phyloP scores from a whole-genome alignment of 176 grass and related monocot species.

The Eragrostis nindensis region DNA sequence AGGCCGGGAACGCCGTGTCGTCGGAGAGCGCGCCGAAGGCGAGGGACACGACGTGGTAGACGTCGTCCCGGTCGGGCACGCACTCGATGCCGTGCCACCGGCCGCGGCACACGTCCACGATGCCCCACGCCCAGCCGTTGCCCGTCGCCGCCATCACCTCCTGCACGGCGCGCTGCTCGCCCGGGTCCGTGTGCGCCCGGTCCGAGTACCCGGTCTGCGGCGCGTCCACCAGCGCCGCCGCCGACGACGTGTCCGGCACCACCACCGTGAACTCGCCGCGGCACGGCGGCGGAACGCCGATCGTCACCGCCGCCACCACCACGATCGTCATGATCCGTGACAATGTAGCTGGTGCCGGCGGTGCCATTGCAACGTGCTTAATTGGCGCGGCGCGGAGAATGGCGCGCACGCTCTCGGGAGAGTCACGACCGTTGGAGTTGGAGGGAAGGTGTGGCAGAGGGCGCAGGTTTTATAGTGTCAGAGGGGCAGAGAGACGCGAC shows the following conservation, averaged over 20 bases:
- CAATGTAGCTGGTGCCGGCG: no score
- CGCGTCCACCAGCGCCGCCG: no score
- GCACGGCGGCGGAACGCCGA: no score
- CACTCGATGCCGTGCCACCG: constrained; percentile 99
- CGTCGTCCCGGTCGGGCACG: constrained; percentile 61
- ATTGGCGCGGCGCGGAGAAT: no score
- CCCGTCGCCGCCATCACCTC: constrained; percentile 6
- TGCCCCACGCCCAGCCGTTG: background rate
- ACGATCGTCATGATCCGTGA: no score
- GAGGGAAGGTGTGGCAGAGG: constrained; percentile 22
- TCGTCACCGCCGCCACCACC: no score
- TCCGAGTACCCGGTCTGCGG: no score
- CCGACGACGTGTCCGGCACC: no score
- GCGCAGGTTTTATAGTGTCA: constrained; percentile 61
- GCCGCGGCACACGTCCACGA: constrained; percentile 76
- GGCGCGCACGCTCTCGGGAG: no score
- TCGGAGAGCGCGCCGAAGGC: constrained; percentile 93
- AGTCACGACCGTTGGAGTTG: no score
- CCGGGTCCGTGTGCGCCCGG: background rate
- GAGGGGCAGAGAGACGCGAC: constrained; percentile 28
- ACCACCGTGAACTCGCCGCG: no score
- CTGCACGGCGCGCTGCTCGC: constrained; percentile 2
- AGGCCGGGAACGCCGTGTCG: constrained; percentile 92
- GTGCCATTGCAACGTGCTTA: no score
- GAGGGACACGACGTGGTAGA: constrained; percentile 90